These are phyloP conservation scores for Ustilago bromivora DNA, from an alignment of 1,284 basidiomycete genomes.

Conservation along the genomic window DNA sequence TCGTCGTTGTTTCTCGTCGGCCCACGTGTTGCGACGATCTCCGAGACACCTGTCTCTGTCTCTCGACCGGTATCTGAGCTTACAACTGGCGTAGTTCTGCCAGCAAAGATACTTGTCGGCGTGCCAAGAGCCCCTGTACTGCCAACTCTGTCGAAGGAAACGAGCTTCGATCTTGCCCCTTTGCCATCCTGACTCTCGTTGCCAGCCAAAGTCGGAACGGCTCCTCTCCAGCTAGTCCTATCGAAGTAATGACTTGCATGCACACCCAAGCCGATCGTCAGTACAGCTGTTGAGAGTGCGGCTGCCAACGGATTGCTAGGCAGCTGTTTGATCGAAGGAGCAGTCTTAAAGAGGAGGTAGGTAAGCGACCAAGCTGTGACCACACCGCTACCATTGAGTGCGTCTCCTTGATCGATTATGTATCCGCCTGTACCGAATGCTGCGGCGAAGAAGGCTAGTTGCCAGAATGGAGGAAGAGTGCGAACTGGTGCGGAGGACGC, in stretches of 20 bases:
- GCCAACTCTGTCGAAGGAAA: conserved; percentile 28
- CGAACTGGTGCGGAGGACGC: conserved; percentile 21
- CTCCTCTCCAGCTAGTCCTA: conserved; percentile 60
- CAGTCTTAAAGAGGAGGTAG: conserved; percentile 61
- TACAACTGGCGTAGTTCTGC: neutral
- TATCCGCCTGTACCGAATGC: conserved; percentile 63
- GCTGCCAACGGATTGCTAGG: conserved; percentile 40
- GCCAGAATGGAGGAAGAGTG: conserved; percentile 62
- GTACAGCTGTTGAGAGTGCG: conserved; percentile 31
- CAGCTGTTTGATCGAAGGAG: conserved; percentile 38
- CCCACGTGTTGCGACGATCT: neutral
- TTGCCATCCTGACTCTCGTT: neutral
- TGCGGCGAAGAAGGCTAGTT: conserved; percentile 57
- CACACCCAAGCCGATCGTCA: conserved; percentile 49
- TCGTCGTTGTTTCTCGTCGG: conserved; percentile 25
- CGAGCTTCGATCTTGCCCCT: conserved; percentile 4
- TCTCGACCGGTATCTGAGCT: neutral
- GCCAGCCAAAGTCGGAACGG: conserved; percentile 40
- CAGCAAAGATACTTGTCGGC: conserved; percentile 29
- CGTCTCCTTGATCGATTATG: conserved; percentile 63
- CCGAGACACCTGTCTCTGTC: too few species aligned
- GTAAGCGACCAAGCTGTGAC: conserved; percentile 61
- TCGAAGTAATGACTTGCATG: conserved; percentile 65
- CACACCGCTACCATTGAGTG: conserved; percentile 62
- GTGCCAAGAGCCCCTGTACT: neutral